Percentiles rank a stretch among this genome's conserved stretches.
phyloP scores from a whole-genome alignment of 441 rosid genomes.

The Populus hybrid region DNA sequence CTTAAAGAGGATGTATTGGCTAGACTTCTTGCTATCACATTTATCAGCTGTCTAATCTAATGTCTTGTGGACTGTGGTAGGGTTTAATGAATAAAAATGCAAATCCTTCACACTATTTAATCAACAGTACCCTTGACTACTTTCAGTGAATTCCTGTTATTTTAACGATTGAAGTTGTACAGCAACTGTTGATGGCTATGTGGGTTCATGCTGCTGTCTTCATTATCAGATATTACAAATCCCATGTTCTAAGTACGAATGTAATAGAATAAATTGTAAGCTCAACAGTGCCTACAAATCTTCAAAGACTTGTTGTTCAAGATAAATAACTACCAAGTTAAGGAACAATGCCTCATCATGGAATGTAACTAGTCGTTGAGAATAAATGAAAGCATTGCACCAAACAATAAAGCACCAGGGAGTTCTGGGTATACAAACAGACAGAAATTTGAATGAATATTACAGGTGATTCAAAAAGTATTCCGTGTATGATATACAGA shows the following conservation, averaged over 20 bases:
- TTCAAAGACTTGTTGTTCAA: background rate
- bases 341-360: background rate
- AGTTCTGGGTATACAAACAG: constrained; percentile 10
- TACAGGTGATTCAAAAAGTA: constrained; percentile 2
- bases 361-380: background rate
- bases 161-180: no score
- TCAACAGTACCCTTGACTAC: background rate
- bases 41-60: background rate
- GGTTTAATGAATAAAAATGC: background rate
- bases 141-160: background rate
- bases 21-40: background rate
- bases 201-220: background rate
- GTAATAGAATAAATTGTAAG: background rate
- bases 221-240: background rate
- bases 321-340: background rate
- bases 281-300: background rate
- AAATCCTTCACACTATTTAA: background rate
- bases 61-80: background rate
- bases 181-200: background rate
- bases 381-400: background rate
- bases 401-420: constrained; percentile 1
- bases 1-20: background rate
- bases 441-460: constrained; percentile 6
- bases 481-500: constrained; percentile 1
- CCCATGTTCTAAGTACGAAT: background rate